Evolutionary conservation across 106 monocot species (phyloP), one percentile per base, ranked within the genome.

Genomic region (Dactylorhiza incarnata): DNA sequence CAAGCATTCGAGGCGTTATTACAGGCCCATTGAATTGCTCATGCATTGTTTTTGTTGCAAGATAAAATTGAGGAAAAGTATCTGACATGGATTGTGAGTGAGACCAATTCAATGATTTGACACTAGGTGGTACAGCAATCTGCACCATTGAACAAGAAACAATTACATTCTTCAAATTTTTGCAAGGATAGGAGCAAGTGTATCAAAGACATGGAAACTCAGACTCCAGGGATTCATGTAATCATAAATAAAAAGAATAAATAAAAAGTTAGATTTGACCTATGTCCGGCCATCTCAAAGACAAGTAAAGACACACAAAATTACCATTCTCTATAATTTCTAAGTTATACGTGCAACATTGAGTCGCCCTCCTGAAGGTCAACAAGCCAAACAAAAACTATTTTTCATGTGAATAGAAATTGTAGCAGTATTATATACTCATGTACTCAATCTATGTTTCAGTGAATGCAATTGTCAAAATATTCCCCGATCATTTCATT

Each of bases 41-140:
- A 16, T 47, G 17, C 16, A 61, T 68, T 63, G 68, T 82, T 48
- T 53, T 73, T n/a, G 23, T 55, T 48, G 54, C 81, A 73, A 92
- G n/a, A 84, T 80, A 87, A 83, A 89, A 86, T 45, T 83, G 89
- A 67, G 95, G 95, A 61, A 86, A 95, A 9, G 68, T 73, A 54
- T 58, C 70, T 65, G 53, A 74, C 5, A 55, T 70, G 62, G 45
- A 3, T 69, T 90, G 86, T 74, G 55, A 80, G 65, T 59, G 82
- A 20, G 87, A 69, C 95, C 92, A 95, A 74, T 80, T 81, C 45
- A 83, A 71, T n/a, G 89, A 85, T 73, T 85, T 90, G 68, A 69
- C 56, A 16, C 86, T 90, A 14, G 90, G 92, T 22, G 95, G 92
- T 22, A 95, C 79, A 37, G 83, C 81, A 55, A 95, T 88, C 94